phyloP scores from a whole-genome alignment of 192 early-diverging fungal species.

The Podila minutissima region DNA sequence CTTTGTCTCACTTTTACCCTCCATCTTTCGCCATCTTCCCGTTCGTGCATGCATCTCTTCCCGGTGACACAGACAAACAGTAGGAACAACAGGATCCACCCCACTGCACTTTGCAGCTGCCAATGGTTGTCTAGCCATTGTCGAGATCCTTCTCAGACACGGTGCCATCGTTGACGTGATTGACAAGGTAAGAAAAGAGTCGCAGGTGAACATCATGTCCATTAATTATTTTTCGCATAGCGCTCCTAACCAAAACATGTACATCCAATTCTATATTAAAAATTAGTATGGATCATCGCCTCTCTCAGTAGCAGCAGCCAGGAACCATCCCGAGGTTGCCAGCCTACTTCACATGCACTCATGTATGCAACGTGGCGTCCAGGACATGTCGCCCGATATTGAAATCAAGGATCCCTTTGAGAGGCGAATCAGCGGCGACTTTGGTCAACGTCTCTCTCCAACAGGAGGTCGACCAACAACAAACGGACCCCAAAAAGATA shows the following conservation, averaged over 20 bases:
- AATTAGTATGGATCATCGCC: constrained; percentile 60
- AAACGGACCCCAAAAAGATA: constrained; percentile 9
- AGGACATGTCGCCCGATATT: constrained; percentile 35
- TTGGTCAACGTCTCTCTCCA: constrained; percentile 11
- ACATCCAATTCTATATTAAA: too few relatives aligned
- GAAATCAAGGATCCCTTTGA: constrained; percentile 31
- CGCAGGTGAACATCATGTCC: too few relatives aligned
- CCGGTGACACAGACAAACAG: constrained; percentile 34
- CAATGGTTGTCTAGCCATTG: constrained; percentile 69
- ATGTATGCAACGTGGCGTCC: constrained; percentile 43
- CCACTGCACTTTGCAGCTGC: constrained; percentile 90
- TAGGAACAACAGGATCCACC: constrained; percentile 75
- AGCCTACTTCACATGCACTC: constrained; percentile 39
- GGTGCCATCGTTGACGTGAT: constrained; percentile 68
- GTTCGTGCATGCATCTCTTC: not conserved
- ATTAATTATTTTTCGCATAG: too few relatives aligned
- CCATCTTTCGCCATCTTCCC: not conserved
- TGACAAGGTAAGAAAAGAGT: constrained; percentile 55
- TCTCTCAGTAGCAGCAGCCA: constrained; percentile 60
- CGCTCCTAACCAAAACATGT: not conserved
- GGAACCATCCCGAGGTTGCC: constrained; percentile 61
- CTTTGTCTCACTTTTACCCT: not conserved
- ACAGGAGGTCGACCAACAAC: constrained; percentile 1
- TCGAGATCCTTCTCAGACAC: constrained; percentile 67
- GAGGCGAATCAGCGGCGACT: constrained; percentile 20